Evolutionary conservation across 2,329 filamentous ascomycete species (phyloP).

Genomic region (Colletotrichum phormii): DNA sequence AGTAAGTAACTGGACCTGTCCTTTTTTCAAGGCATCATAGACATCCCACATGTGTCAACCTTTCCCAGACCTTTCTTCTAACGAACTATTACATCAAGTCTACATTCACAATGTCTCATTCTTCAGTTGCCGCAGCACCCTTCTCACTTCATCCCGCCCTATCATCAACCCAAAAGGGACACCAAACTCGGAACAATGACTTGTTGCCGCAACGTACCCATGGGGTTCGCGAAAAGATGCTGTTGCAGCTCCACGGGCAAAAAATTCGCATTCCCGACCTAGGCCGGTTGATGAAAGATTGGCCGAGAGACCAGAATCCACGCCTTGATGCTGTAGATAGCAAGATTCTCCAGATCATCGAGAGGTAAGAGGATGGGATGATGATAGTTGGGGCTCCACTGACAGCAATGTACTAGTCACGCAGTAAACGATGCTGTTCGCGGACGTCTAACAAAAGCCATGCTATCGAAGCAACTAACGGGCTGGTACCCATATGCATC

Average conservation of each 20-base stretch:
- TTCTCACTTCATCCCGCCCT: slow-evolving; percentile 16
- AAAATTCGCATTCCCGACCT: slow-evolving; percentile 21
- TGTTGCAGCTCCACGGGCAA: slow-evolving; percentile 25
- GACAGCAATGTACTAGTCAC: background rate
- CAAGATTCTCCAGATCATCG: slow-evolving; percentile 21
- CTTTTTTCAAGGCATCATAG: too few species aligned
- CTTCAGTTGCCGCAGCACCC: background rate
- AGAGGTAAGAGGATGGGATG: background rate
- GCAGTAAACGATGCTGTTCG: slow-evolving; percentile 25
- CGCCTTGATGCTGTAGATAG: slow-evolving; percentile 11
- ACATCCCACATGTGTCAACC: too few species aligned
- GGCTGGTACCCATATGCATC: slow-evolving; percentile 31
- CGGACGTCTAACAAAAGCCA: slow-evolving; percentile 28
- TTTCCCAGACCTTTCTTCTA: too few species aligned
- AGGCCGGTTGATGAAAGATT: slow-evolving; percentile 12
- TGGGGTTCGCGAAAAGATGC: slow-evolving; percentile 7
- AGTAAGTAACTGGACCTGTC: too few species aligned
- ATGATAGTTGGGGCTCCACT: background rate
- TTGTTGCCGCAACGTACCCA: background rate
- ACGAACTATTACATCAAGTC: too few species aligned
- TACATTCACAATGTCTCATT: background rate
- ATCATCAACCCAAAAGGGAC: background rate
- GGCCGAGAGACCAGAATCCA: slow-evolving; percentile 13
- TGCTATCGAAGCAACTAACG: slow-evolving; percentile 22
- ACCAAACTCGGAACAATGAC: background rate